Evolutionary conservation across 768 basidiomycete genomes (phyloP), one percentile per base, ranked within the genome.

Genomic region (Infundibulicybe gibba): DNA sequence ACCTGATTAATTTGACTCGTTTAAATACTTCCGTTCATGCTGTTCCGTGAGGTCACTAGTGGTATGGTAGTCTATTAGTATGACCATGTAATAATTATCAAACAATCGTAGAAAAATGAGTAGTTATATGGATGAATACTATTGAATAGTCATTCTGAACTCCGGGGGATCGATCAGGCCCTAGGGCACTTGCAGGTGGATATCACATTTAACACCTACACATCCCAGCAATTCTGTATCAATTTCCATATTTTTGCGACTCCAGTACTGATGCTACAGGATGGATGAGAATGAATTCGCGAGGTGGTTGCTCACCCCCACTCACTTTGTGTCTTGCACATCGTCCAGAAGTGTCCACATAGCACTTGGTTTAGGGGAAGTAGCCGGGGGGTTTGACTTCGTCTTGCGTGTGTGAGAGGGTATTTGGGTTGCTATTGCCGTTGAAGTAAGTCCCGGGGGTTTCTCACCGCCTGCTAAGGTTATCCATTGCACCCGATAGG

Each of bases 401-500:
- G 21, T n/a, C 41, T 58, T 62, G 25, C 25, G 25, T 8, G 25
- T 25, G 25, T 8, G 34, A 47, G 57, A 20, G 41, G 35, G 20
- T 51, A 47, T 16, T 19, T 41, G 31, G 41, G 49, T 20, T 52
- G 48, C 51, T 54, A 50, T 38, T 40, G 33, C 25, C 41, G 40
- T 38, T 17, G 30, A 49, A 40, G 52, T 47, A 32, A 64, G 45
- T 13, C 52, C 44, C 32, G 83, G 85, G n/a, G 65, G 69, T 11
- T 59, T 53, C 15, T 61, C 58, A 13, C 81, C 81, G 17, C 85
- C 84, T 54, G 79, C 73, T 35, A 90, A 51, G 20, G 85, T 51
- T 32, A 86, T 79, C 85, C 86, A 88, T 53, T 84, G 81, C 14
- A 80, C 74, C 48, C 82, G 76, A 60, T 88, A 94, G 11, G 88